A percentile compares a stretch with the other conserved stretches of the same genome.
Evolutionary conservation across 2,329 filamentous ascomycete genomes (phyloP).

Genomic region (Mycogone perniciosa): DNA sequence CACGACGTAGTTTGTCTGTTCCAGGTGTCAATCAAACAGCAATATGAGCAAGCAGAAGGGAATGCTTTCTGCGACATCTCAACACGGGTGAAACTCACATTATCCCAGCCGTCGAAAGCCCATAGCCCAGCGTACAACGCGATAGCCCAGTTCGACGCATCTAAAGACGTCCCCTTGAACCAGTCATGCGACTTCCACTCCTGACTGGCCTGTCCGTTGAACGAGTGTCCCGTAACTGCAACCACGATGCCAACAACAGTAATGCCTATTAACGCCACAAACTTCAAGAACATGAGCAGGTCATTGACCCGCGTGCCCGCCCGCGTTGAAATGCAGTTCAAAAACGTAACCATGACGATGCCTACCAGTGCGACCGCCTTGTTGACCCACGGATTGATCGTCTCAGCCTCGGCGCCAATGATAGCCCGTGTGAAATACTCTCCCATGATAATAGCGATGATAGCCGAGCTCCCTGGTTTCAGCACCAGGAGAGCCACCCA

Average conservation of each 20-base stretch:
- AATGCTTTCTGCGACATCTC: background rate
- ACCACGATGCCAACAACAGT: slow-evolving; percentile 86
- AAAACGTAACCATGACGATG: slow-evolving; percentile 66
- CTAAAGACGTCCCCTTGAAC: slow-evolving; percentile 79
- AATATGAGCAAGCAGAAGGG: background rate
- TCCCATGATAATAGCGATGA: slow-evolving; percentile 95
- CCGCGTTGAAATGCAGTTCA: slow-evolving; percentile 89
- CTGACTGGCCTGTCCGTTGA: slow-evolving; percentile 64
- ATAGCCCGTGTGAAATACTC: slow-evolving; percentile 90
- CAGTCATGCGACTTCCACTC: slow-evolving; percentile 86
- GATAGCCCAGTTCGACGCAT: slow-evolving; percentile 83
- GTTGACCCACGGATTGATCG: slow-evolving; percentile 79
- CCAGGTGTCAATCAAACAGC: slow-evolving; percentile 13
- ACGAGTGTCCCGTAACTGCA: slow-evolving; percentile 75
- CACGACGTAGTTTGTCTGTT: slow-evolving; percentile 90
- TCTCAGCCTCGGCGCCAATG: slow-evolving; percentile 78
- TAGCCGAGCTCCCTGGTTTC: slow-evolving; percentile 88
- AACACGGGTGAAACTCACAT: slow-evolving; percentile 51
- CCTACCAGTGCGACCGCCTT: slow-evolving; percentile 79
- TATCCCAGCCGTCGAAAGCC: slow-evolving; percentile 99
- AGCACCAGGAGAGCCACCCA: slow-evolving; percentile 93
- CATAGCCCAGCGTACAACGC: slow-evolving; percentile 92
- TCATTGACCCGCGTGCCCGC: slow-evolving; percentile 84
- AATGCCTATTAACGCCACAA: slow-evolving; percentile 79
- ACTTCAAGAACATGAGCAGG: slow-evolving; percentile 95